Evolutionary conservation across 306 rosid genomes (phyloP).

Genomic region (Medicago ruthenica): DNA sequence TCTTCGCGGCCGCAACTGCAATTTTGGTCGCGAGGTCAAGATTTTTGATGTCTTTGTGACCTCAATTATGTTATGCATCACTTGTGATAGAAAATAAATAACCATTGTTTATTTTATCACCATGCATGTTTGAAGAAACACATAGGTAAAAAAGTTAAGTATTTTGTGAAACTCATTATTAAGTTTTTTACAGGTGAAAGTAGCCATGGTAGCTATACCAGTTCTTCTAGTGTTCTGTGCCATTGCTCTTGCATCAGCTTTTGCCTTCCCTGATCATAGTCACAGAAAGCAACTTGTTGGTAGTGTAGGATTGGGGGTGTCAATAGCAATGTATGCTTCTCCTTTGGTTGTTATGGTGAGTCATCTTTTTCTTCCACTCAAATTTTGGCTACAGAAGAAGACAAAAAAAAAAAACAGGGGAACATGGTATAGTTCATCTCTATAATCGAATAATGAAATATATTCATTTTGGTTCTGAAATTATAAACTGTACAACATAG

Average conservation of each 20-base stretch:
- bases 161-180: conserved; percentile 6
- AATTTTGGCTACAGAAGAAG: neutral
- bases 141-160: neutral
- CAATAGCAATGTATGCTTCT: conserved; percentile 72
- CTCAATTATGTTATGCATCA: no score
- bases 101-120: no score
- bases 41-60: no score
- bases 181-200: conserved; percentile 57
- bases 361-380: conserved; percentile 25
- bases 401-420: no score
- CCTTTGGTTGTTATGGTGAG: conserved; percentile 85
- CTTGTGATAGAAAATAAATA: no score
- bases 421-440: neutral
- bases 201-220: conserved; percentile 41
- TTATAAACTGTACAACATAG: neutral
- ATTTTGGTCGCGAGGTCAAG: no score
- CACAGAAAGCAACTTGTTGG: conserved; percentile 76
- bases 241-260: conserved; percentile 56
- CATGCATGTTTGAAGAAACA: no score
- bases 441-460: neutral
- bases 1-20: no score
- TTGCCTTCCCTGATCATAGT: conserved; percentile 58
- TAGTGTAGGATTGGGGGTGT: conserved; percentile 59
- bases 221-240: conserved; percentile 50
- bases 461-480: neutral